Conservation (phyloP, 2,329 filamentous ascomycete genomes). For the Phoma sp. region DNA sequence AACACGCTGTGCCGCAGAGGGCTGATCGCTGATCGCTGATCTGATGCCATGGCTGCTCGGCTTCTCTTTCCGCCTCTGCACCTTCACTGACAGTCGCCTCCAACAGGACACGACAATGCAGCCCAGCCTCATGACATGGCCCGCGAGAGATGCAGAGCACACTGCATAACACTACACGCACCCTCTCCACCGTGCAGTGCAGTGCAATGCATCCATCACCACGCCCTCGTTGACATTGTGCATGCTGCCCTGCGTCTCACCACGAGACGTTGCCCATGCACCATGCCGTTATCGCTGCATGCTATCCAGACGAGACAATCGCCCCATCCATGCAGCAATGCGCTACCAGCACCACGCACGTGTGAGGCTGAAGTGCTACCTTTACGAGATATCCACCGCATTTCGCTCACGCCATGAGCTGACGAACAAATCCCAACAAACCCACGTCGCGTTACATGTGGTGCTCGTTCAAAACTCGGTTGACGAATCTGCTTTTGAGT, state of each 20-base stretch:
- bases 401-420: constrained; percentile 31
- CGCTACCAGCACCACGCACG: background rate
- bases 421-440: constrained; percentile 17
- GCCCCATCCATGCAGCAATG: background rate
- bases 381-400: background rate
- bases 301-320: constrained; percentile 4
- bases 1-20: background rate
- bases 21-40: no score
- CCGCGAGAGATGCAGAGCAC: no score
- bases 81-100: no score
- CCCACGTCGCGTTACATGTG: constrained; percentile 21
- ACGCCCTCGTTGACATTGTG: background rate
- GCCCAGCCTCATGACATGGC: no score
- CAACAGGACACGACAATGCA: no score
- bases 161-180: no score
- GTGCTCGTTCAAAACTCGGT: constrained; percentile 15
- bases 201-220: background rate
- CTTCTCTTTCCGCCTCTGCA: background rate
- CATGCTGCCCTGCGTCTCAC: constrained; percentile 6
- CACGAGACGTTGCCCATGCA: background rate
- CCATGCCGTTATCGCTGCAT: constrained; percentile 1
- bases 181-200: background rate
- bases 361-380: background rate
- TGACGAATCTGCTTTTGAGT: constrained; percentile 2
- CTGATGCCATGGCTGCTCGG: background rate